These are phyloP conservation scores for Rhazya stricta DNA, from an alignment of 257 asterid genomes.

Conservation along the genomic window DNA sequence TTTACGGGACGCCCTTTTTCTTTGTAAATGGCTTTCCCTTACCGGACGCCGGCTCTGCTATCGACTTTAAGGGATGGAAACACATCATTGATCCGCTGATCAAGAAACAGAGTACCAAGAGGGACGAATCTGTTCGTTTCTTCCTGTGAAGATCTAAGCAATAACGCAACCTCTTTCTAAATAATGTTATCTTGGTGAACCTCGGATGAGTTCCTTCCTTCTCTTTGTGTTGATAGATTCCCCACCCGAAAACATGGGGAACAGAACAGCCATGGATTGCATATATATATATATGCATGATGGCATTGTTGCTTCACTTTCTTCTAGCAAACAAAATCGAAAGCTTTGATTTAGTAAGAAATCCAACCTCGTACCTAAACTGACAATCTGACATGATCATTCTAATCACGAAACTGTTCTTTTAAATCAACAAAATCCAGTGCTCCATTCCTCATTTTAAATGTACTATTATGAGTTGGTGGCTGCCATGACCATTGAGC, in stretches of 20 bases:
- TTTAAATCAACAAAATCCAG: too few relatives aligned
- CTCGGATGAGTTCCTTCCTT: too few relatives aligned
- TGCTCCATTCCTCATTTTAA: too few relatives aligned
- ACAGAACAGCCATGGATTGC: too few relatives aligned
- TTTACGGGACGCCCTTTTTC: constrained; percentile 82
- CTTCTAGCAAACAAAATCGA: neutral
- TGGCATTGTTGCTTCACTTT: neutral
- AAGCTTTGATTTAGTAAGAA: neutral
- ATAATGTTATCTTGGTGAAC: neutral
- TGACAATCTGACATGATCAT: too few relatives aligned
- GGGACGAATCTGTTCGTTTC: constrained; percentile 7
- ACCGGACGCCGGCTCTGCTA: constrained; percentile 66
- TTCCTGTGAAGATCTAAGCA: neutral
- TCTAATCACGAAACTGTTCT: too few relatives aligned
- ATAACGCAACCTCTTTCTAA: neutral
- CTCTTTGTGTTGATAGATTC: too few relatives aligned
- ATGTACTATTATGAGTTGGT: too few relatives aligned
- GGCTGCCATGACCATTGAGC: too few relatives aligned
- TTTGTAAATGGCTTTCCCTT: constrained; percentile 83
- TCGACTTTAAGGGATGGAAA: constrained; percentile 51
- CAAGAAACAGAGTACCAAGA: constrained; percentile 12
- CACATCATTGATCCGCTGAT: constrained; percentile 54
- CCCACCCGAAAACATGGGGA: too few relatives aligned
- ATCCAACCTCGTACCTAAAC: neutral
- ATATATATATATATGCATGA: too few relatives aligned